Evolutionary conservation across 768 basidiomycete genomes (phyloP).

Genomic region (Suillus discolor): DNA sequence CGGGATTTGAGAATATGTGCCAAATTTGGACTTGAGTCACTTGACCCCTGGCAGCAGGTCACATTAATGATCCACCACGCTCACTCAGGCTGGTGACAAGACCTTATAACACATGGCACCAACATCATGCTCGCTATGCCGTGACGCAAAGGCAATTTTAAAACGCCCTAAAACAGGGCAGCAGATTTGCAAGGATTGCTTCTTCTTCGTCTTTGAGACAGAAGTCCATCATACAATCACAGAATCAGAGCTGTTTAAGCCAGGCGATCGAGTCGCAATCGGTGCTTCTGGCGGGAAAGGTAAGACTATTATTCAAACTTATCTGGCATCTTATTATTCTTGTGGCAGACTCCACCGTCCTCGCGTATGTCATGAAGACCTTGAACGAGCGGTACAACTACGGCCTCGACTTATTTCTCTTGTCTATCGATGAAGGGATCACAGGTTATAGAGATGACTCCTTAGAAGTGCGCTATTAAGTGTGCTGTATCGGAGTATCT

Average conservation of each 20-base stretch:
- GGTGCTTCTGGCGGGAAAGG: slow-evolving; percentile 99
- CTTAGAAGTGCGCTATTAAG: slow-evolving; percentile 63
- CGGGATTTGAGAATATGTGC: not conserved
- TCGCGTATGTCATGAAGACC: slow-evolving; percentile 96
- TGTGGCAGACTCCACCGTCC: slow-evolving; percentile 87
- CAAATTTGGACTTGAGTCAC: not conserved
- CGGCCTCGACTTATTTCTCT: slow-evolving; percentile 84
- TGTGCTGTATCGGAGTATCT: not conserved
- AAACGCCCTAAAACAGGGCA: slow-evolving; percentile 97
- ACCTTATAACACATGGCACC: slow-evolving; percentile 63
- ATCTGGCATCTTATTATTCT: slow-evolving; percentile 6
- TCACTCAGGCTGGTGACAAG: not conserved
- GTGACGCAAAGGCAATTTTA: slow-evolving; percentile 78
- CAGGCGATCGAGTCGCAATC: slow-evolving; percentile 92
- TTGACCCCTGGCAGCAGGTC: not conserved
- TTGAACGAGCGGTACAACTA: slow-evolving; percentile 94
- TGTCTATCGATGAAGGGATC: slow-evolving; percentile 99
- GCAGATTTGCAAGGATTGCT: slow-evolving; percentile 95
- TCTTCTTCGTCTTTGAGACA: slow-evolving; percentile 96
- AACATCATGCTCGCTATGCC: slow-evolving; percentile 75
- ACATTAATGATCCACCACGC: slow-evolving; percentile 2
- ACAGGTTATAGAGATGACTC: slow-evolving; percentile 98
- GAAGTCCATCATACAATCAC: slow-evolving; percentile 97
- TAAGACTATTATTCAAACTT: slow-evolving; percentile 31
- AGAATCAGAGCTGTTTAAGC: slow-evolving; percentile 78